These are phyloP conservation scores for Pythium sukuiense DNA, from an alignment of 352 stramenopile genomes.

Conservation along the genomic window DNA sequence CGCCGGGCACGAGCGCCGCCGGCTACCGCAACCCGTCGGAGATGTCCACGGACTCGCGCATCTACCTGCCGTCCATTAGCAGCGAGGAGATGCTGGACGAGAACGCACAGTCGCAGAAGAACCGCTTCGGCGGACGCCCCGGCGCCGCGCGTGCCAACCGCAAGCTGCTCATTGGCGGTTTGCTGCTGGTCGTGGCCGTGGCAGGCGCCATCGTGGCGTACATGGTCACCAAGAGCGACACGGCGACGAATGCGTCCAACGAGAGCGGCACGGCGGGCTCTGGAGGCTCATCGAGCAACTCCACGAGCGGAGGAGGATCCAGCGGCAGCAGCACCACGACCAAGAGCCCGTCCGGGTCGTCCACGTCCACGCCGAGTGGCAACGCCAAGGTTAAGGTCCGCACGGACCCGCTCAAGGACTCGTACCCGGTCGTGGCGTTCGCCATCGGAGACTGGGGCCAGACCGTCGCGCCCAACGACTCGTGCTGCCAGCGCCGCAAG, in stretches of 20 bases:
- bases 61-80: conserved; percentile 5
- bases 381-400: conserved; percentile 3
- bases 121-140: background rate
- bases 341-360: background rate
- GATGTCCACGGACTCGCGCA: conserved; percentile 1
- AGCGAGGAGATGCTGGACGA: conserved; percentile 9
- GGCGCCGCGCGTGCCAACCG: background rate
- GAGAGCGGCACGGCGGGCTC: background rate
- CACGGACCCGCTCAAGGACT: conserved; percentile 2
- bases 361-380: background rate
- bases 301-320: background rate
- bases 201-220: conserved; percentile 4
- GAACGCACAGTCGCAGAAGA: conserved; percentile 6
- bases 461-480: conserved; percentile 1
- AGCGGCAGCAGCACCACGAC: background rate
- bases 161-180: background rate
- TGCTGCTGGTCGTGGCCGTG: conserved; percentile 1
- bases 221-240: background rate
- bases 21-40: background rate
- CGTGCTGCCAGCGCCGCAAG: background rate
- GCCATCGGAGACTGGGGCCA: conserved; percentile 14
- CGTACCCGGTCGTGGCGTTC: background rate
- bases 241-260: background rate
- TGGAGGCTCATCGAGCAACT: background rate
- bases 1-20: background rate